Evolutionary conservation across 2,329 filamentous ascomycete genomes (phyloP).

Genomic region (Atkinsonella hypoxylon): DNA sequence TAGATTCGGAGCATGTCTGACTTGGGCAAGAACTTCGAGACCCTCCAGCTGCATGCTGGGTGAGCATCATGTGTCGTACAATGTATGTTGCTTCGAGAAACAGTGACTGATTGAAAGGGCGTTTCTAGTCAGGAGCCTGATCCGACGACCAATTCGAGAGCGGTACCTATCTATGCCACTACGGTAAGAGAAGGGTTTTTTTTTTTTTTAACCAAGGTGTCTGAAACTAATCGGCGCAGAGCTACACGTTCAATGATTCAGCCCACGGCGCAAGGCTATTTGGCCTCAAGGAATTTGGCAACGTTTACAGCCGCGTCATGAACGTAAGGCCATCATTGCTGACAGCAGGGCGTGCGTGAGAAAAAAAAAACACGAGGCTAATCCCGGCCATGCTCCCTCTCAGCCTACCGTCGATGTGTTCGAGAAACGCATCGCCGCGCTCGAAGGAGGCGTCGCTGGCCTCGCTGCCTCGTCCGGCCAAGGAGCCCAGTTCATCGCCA

Average conservation of each 20-base stretch:
- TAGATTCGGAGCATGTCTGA: slow-evolving; percentile 21
- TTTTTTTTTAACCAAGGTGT: not conserved
- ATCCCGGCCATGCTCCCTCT: not conserved
- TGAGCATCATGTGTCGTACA: slow-evolving; percentile 26
- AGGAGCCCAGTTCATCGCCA: slow-evolving; percentile 83
- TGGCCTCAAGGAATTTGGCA: slow-evolving; percentile 91
- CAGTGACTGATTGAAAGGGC: not conserved
- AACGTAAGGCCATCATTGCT: slow-evolving; percentile 49
- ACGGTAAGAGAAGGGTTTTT: slow-evolving; percentile 33
- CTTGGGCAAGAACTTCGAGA: slow-evolving; percentile 60
- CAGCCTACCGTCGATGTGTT: slow-evolving; percentile 90
- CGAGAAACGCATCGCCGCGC: slow-evolving; percentile 89
- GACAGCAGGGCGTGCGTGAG: not conserved
- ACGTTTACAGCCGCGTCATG: slow-evolving; percentile 96
- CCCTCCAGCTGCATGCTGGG: slow-evolving; percentile 77
- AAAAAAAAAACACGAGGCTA: not conserved
- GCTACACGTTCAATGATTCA: slow-evolving; percentile 89
- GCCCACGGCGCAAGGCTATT: slow-evolving; percentile 92
- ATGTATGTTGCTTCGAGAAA: not conserved
- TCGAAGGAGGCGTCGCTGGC: slow-evolving; percentile 83
- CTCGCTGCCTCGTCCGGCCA: slow-evolving; percentile 80
- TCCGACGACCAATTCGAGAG: slow-evolving; percentile 69
- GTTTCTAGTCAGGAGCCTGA: slow-evolving; percentile 62
- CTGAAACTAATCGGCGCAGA: slow-evolving; percentile 34
- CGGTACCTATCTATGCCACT: slow-evolving; percentile 91